These are phyloP conservation scores for Acacia acuminata DNA, from an alignment of 306 rosid genomes.

Conservation along the genomic window DNA sequence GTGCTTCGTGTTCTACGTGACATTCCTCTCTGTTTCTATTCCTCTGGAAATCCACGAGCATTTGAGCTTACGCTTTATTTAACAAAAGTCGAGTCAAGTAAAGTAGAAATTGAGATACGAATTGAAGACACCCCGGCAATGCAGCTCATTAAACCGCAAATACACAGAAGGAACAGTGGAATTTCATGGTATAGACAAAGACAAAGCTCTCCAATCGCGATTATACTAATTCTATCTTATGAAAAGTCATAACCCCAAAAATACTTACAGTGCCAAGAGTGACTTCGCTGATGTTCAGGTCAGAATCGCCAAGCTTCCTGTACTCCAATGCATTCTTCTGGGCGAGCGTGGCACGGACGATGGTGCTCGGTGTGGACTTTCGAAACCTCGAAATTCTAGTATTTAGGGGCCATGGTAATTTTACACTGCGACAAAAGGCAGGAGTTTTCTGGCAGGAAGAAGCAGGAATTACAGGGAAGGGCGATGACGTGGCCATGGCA, in stretches of 20 bases:
- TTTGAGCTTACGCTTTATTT: background rate
- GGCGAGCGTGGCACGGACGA: conserved; percentile 37
- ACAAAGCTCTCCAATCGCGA: background rate
- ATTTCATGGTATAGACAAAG: background rate
- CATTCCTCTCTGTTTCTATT: background rate
- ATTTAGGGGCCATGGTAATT: conserved; percentile 20
- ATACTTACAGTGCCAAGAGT: conserved; percentile 74
- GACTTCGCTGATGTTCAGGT: conserved; percentile 79
- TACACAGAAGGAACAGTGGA: background rate
- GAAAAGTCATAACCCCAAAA: background rate
- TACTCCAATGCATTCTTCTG: conserved; percentile 49
- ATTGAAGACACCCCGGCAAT: background rate
- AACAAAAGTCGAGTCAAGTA: background rate
- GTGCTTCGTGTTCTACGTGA: background rate
- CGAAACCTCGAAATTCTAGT: conserved; percentile 14
- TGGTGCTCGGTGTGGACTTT: conserved; percentile 8
- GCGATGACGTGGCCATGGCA: conserved; percentile 41
- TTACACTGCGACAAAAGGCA: conserved; percentile 9
- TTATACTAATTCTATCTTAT: background rate
- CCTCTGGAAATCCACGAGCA: background rate
- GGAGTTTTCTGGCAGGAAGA: conserved; percentile 21
- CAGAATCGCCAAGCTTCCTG: conserved; percentile 80
- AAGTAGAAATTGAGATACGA: background rate
- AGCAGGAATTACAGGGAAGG: conserved; percentile 17
- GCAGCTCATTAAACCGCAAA: background rate